These are phyloP conservation scores for Camelina sativa DNA, from an alignment of 345 rosid species.

Conservation along the genomic window DNA sequence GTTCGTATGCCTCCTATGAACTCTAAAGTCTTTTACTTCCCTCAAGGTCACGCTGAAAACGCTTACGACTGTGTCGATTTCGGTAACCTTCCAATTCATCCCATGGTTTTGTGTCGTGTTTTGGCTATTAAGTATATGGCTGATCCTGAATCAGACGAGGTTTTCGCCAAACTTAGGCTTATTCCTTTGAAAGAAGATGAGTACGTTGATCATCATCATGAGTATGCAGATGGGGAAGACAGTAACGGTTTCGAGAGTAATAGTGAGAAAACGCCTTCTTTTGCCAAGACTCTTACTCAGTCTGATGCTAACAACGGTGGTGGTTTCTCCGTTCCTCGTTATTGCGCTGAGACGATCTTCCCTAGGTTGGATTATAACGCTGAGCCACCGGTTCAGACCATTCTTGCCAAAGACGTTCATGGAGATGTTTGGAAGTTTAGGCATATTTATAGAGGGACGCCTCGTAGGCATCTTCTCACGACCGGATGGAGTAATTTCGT, in stretches of 20 bases:
- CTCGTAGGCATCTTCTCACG: slow-evolving; percentile 91
- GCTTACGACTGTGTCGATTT: slow-evolving; percentile 67
- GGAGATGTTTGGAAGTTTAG: slow-evolving; percentile 92
- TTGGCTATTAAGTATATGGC: slow-evolving; percentile 79
- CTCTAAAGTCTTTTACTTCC: slow-evolving; percentile 82
- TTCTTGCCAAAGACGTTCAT: slow-evolving; percentile 91
- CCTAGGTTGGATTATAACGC: slow-evolving; percentile 82
- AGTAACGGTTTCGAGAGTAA: slow-evolving; percentile 47
- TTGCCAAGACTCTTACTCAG: slow-evolving; percentile 93
- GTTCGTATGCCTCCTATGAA: slow-evolving; percentile 83
- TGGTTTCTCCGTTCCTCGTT: slow-evolving; percentile 96
- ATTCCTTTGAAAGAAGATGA: slow-evolving; percentile 55
- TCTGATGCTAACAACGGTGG: slow-evolving; percentile 99
- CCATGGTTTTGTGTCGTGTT: slow-evolving; percentile 66
- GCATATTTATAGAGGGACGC: slow-evolving; percentile 95
- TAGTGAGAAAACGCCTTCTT: slow-evolving; percentile 74
- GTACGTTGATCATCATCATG: slow-evolving; percentile 45
- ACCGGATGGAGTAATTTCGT: slow-evolving; percentile 99
- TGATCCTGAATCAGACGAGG: slow-evolving; percentile 91
- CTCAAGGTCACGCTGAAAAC: slow-evolving; percentile 97
- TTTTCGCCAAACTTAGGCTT: slow-evolving; percentile 71
- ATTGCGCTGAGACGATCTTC: slow-evolving; percentile 97
- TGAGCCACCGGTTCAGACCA: slow-evolving; percentile 96
- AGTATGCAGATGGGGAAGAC: slow-evolving; percentile 40
- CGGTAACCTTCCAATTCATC: slow-evolving; percentile 52